Evolutionary conservation across 2,329 filamentous ascomycete genomes (phyloP).

Genomic region (Fusarium xylarioides): DNA sequence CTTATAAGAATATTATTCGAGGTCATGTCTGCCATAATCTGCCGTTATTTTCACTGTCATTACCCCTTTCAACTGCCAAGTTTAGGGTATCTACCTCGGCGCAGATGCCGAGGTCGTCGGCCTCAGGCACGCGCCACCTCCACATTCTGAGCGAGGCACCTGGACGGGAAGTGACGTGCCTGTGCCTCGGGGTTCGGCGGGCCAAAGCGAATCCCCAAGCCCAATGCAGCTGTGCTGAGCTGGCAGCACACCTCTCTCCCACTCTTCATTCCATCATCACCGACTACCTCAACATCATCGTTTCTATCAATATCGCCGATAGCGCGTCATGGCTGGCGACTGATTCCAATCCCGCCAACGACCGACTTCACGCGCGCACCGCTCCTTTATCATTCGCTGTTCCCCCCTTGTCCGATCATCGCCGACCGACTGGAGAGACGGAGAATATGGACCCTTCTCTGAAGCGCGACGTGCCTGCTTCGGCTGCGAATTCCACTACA

Average conservation of each 20-base stretch:
- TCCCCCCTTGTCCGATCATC: slow-evolving; percentile 5
- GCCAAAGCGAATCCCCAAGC: not conserved
- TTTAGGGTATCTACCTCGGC: slow-evolving; percentile 30
- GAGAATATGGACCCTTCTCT: slow-evolving; percentile 35
- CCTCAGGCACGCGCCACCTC: slow-evolving; percentile 40
- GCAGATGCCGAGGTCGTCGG: slow-evolving; percentile 26
- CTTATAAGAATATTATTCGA: not conserved
- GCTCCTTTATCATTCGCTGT: slow-evolving; percentile 9
- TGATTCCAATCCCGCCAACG: slow-evolving; percentile 6
- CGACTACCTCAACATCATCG: slow-evolving; percentile 9
- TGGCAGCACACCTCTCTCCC: slow-evolving; percentile 4
- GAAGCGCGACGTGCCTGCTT: slow-evolving; percentile 29
- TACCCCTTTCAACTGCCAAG: not conserved
- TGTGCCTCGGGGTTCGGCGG: slow-evolving; percentile 33
- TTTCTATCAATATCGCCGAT: slow-evolving; percentile 17
- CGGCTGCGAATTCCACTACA: slow-evolving; percentile 30
- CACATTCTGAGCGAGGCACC: slow-evolving; percentile 16
- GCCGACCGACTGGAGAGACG: not conserved
- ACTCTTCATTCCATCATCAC: not conserved
- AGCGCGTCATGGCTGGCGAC: slow-evolving; percentile 32
- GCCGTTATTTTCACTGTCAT: not conserved
- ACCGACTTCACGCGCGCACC: slow-evolving; percentile 23
- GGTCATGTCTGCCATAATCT: not conserved
- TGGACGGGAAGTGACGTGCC: slow-evolving; percentile 32
- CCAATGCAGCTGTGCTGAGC: slow-evolving; percentile 5